Percentiles rank a stretch among this genome's conserved stretches.
These are phyloP conservation scores for Blepharisma stoltei DNA, from an alignment of 73 alveolate species.

Conservation along the genomic window DNA sequence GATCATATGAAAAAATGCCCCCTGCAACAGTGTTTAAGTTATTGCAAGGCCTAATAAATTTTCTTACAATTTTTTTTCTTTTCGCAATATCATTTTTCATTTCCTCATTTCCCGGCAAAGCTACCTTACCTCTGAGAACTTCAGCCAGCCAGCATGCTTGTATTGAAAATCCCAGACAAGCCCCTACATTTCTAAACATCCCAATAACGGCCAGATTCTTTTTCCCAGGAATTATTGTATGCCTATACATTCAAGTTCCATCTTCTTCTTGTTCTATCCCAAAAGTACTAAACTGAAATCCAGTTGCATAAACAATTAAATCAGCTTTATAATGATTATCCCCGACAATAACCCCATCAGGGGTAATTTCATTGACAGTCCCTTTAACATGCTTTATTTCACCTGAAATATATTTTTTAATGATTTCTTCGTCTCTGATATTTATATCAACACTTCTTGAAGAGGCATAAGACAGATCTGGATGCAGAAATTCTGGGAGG, in stretches of 20 bases:
- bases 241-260: background rate
- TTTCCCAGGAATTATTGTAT: background rate
- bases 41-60: background rate
- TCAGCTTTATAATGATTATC: background rate
- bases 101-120: background rate
- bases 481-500: background rate
- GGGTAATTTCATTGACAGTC: background rate
- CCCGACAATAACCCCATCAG: background rate
- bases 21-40: background rate
- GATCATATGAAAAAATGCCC: background rate
- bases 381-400: background rate
- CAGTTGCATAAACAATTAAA: background rate
- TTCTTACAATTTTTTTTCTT: background rate
- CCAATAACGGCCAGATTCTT: background rate
- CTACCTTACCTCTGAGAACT: constrained; percentile 3
- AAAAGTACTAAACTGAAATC: background rate
- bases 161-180: background rate
- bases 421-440: background rate
- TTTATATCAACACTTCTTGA: background rate
- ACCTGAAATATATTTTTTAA: background rate
- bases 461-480: background rate
- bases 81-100: background rate
- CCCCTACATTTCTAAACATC: background rate
- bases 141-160: background rate
- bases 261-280: background rate